These are phyloP conservation scores for Penicillium pulvis DNA, from an alignment of 495 filamentous ascomycete species.

Conservation along the genomic window DNA sequence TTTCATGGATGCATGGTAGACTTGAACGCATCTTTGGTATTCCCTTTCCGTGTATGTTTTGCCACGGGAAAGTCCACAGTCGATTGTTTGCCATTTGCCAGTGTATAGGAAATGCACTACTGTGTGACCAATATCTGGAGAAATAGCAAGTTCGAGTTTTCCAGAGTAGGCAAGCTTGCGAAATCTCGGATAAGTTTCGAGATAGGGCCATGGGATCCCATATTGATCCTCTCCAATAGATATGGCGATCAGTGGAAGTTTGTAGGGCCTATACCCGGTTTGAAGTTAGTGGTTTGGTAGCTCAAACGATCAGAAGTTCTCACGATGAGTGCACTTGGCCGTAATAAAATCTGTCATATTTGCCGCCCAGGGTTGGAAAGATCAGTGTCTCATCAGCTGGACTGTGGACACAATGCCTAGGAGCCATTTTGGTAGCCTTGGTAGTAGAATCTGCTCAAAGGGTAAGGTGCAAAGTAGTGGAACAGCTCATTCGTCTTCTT, in stretches of 20 bases:
- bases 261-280: not conserved
- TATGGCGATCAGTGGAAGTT: not conserved
- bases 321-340: not conserved
- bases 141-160: too few species aligned
- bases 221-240: slow-evolving; percentile 13
- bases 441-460: not conserved
- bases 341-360: too few species aligned
- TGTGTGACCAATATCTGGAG: slow-evolving; percentile 15
- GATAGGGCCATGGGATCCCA: slow-evolving; percentile 12
- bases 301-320: not conserved
- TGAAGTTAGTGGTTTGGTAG: not conserved
- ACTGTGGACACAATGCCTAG: not conserved
- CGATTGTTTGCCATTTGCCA: slow-evolving; percentile 11
- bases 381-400: too few species aligned
- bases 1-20: slow-evolving; percentile 16
- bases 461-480: too few species aligned
- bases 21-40: slow-evolving; percentile 17
- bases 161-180: not conserved
- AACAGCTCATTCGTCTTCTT: not conserved
- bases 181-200: slow-evolving; percentile 7
- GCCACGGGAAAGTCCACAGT: not conserved
- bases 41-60: slow-evolving; percentile 9
- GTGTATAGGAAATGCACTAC: slow-evolving; percentile 15
- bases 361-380: too few species aligned
- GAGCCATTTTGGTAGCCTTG: not conserved